Base-by-base conservation (phyloP, 805 yeast species). In the Kuraishia ogatae region DNA sequence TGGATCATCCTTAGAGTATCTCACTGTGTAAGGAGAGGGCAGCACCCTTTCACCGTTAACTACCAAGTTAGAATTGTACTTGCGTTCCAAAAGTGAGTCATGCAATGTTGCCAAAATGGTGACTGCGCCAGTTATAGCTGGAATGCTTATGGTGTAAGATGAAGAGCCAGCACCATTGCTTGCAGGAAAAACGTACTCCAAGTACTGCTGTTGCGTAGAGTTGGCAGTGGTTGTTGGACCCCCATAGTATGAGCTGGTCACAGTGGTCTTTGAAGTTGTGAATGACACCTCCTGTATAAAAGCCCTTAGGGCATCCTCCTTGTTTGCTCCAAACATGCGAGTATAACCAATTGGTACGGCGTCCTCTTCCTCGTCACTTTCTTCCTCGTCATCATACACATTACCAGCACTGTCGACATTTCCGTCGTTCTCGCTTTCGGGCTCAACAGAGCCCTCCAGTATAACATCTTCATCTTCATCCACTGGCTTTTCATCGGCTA, bases 71-170 rank as follows among this genome's bases (percentile, higher is more conserved):
- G 75, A 66, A 51, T 63, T 58, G 60, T 76, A 75, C 54, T 65
- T 76, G 63, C 63, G 73, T 58, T 65, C 67, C 56, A 66, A 66
- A 56, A 74, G 70, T 29, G 68, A 62, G 52, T 73, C 75, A 58
- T 77, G 73, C 53, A 84, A 67, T 26, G 72, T 67, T 2, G 78
- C 76, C 22, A 72, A 62, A 2, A 82, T 64, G 3, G 77, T 70
- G 50, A 82, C 64, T 1, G 82, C 74, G 39, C 76, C 75, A 47
- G 80, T 77, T 50, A 71, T 69, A 13, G 73, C 66, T 13, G 85
- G 83, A 53, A 84, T 65, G 17, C 73, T 71, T 23, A 81, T 58
- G 5, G 82, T 60, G 60, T 71, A 78, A 11, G 76, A 71, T 19
- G 70, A 63, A 1, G 72, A 66, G 21, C 68, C 69, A 54, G 60